Conservation (phyloP, 2,329 filamentous ascomycete genomes). For the Monosporascus sp. region DNA sequence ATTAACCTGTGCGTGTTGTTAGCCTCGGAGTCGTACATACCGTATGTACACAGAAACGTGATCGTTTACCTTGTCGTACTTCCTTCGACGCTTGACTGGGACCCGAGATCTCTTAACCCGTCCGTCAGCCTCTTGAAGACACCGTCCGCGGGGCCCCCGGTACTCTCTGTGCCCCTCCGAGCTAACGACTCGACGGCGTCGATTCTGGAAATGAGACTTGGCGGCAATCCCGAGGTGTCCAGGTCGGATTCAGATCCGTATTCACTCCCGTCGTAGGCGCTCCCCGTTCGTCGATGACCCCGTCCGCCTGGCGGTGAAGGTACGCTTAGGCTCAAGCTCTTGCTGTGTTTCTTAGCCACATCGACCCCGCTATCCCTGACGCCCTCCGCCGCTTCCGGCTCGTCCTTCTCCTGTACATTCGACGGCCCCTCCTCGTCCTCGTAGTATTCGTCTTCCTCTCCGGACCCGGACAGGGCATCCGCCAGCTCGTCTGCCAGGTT, state of each 20-base stretch:
- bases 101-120: slow-evolving; percentile 65
- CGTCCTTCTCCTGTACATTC: slow-evolving; percentile 23
- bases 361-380: slow-evolving; percentile 40
- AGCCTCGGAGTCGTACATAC: not conserved
- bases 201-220: slow-evolving; percentile 63
- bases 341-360: slow-evolving; percentile 28
- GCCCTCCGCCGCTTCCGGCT: slow-evolving; percentile 22
- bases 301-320: slow-evolving; percentile 37
- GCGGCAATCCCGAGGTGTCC: slow-evolving; percentile 62
- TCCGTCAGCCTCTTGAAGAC: slow-evolving; percentile 67
- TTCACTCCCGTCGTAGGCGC: slow-evolving; percentile 68
- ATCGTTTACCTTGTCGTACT: slow-evolving; percentile 60
- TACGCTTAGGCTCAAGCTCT: slow-evolving; percentile 38
- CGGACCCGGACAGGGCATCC: slow-evolving; percentile 64
- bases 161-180: slow-evolving; percentile 60
- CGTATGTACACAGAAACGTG: not conserved
- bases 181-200: slow-evolving; percentile 68
- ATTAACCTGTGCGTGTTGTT: slow-evolving; percentile 52
- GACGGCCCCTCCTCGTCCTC: slow-evolving; percentile 35
- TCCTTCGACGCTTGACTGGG: slow-evolving; percentile 67
- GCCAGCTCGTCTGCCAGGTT: slow-evolving; percentile 79
- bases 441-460: slow-evolving; percentile 51
- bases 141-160: slow-evolving; percentile 59
- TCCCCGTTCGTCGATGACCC: slow-evolving; percentile 47
- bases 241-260: slow-evolving; percentile 70